Base-by-base conservation (phyloP, 495 filamentous ascomycete species). In the Tuber microsphaerosporum region DNA sequence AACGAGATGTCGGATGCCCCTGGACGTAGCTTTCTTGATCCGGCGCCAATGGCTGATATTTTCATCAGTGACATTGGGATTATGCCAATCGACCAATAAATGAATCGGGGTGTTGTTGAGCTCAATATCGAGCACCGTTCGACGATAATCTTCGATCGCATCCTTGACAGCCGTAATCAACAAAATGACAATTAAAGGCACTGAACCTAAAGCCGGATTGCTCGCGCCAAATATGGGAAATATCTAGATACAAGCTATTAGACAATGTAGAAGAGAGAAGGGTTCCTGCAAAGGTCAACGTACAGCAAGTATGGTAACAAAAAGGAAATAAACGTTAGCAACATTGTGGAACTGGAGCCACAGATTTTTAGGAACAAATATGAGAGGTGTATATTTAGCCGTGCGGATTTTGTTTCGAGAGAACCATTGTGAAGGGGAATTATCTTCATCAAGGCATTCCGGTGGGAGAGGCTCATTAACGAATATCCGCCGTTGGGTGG, bases 271-370 rank as follows among this genome's bases (percentile, higher is more conserved):
- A 37, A 71, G 51, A 70, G 39, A 75, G 51, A 61, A 61, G 10
- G n/a, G 56, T 39, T 69, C 56, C 73, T 26, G 73, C 31, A 48
- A 39, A 70, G 26, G 43, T 68, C 75, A 34, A 88, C 94, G 84
- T 90, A 98, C 96, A 78, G 90, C 88, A 74, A 99, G 89, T 83
- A 99, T 94, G 83, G 97, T 94, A 77, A 95, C 89, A 85, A 97
- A 97, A 74, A 98, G 87, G 87, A 99, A 99, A 84, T 97, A 99
- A 56, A 98, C 90, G 84, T 98, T 99, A 73, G 96, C 96, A 79
- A 99, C 92, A 84, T 98, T 98, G 85, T 98, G 94, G 83, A 99
- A 98, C 84, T 99, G 96, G 75, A 95, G 91, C 88, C 90, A 99
- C 74, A 98, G 83, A 84, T 99, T 97, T 85, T 98, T 97, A 16